phyloP scores from a whole-genome alignment of 495 filamentous ascomycete genomes.

The Aspergillus heteromorphus region DNA sequence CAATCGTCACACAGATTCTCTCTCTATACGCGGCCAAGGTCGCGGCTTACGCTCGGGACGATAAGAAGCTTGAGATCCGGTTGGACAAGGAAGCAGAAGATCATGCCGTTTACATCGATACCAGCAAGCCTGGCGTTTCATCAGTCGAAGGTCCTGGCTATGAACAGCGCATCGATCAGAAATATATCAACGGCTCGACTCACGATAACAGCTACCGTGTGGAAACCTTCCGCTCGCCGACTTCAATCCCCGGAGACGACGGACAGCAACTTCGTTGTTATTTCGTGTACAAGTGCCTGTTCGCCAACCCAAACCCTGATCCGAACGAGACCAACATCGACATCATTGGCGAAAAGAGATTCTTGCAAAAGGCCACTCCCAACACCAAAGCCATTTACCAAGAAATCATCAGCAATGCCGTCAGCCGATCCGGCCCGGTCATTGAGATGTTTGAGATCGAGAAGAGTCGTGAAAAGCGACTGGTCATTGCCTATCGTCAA shows the following conservation, averaged over 20 bases:
- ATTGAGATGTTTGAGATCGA: constrained; percentile 98
- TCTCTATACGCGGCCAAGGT: constrained; percentile 97
- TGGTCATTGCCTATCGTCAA: constrained; percentile 91
- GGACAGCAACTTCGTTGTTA: constrained; percentile 90
- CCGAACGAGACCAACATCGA: constrained; percentile 83
- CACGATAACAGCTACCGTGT: constrained; percentile 75
- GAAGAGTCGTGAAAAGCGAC: constrained; percentile 77
- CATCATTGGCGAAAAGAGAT: constrained; percentile 86
- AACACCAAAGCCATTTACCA: constrained; percentile 96
- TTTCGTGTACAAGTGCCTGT: constrained; percentile 95
- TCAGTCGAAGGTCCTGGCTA: constrained; percentile 74
- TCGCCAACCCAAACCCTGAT: constrained; percentile 65
- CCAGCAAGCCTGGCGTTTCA: constrained; percentile 79
- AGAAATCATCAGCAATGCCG: constrained; percentile 80
- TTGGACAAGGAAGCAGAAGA: constrained; percentile 92
- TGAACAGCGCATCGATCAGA: constrained; percentile 88
- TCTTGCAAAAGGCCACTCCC: constrained; percentile 88
- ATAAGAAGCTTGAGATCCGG: constrained; percentile 88
- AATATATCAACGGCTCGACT: constrained; percentile 75
- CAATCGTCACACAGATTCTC: constrained; percentile 88
- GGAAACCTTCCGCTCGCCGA: constrained; percentile 88
- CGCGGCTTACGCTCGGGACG: constrained; percentile 87
- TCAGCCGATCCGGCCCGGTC: constrained; percentile 79
- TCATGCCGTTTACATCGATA: constrained; percentile 98
- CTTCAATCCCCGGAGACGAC: constrained; percentile 61